phyloP scores from a whole-genome alignment of 495 filamentous ascomycete species.

The Penicillium steckii region DNA sequence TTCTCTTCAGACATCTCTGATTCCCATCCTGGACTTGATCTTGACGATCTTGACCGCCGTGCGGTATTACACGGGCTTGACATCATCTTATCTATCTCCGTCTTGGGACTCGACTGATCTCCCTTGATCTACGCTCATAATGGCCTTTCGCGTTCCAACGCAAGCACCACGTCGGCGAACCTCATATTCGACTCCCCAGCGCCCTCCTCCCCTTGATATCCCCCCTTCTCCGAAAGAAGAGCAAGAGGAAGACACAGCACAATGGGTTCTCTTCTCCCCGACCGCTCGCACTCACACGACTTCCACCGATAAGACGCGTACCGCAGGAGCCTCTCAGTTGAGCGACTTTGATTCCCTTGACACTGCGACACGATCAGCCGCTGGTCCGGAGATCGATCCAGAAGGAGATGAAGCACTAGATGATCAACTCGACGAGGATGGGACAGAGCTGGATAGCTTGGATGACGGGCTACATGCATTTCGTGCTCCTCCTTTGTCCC shows the following conservation, averaged over 20 bases:
- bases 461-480: conserved; percentile 89
- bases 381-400: conserved; percentile 46
- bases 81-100: not conserved
- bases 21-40: not conserved
- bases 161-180: conserved; percentile 61
- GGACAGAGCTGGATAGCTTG: conserved; percentile 78
- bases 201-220: conserved; percentile 34
- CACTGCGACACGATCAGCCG: conserved; percentile 54
- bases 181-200: conserved; percentile 50
- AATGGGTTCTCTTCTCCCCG: conserved; percentile 96
- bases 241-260: conserved; percentile 67
- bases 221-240: conserved; percentile 37
- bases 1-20: not conserved
- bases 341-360: conserved; percentile 86
- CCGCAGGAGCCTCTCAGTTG: conserved; percentile 69
- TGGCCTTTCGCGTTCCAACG: conserved; percentile 84
- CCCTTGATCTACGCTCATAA: conserved; percentile 28
- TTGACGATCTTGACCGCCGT: conserved; percentile 9
- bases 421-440: conserved; percentile 63
- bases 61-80: conserved; percentile 15
- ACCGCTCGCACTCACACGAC: conserved; percentile 66
- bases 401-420: conserved; percentile 47
- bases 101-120: too few relatives aligned
- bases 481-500: conserved; percentile 59
- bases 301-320: conserved; percentile 70